These are phyloP conservation scores for Porodaedalea pini DNA, from an alignment of 1,284 basidiomycete genomes.

Conservation along the genomic window DNA sequence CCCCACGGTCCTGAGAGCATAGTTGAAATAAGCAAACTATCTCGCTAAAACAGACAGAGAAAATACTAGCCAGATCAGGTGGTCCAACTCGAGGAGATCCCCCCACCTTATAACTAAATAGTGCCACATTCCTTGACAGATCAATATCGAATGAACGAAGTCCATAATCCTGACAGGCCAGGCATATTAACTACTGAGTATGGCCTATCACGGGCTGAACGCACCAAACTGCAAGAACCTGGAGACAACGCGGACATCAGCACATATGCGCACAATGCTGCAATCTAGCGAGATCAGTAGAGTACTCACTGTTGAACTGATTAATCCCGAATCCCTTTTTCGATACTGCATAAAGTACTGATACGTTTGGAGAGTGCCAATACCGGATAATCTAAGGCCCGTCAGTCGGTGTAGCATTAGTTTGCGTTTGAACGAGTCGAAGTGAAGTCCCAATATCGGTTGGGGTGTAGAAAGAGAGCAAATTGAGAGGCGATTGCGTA, in stretches of 20 bases:
- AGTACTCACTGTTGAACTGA: slow-evolving; percentile 9
- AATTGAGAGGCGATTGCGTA: no score
- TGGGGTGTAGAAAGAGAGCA: background rate
- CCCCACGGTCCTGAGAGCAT: slow-evolving; percentile 11
- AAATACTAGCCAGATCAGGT: slow-evolving; percentile 11
- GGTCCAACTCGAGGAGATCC: slow-evolving; percentile 7
- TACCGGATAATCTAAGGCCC: slow-evolving; percentile 14
- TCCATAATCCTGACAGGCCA: slow-evolving; percentile 17
- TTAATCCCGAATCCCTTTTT: slow-evolving; percentile 5
- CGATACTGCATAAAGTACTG: slow-evolving; percentile 15
- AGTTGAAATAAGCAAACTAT: background rate
- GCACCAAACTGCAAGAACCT: slow-evolving; percentile 18
- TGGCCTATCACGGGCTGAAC: no score
- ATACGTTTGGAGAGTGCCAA: slow-evolving; percentile 16
- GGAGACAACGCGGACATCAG: background rate
- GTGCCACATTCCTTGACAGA: slow-evolving; percentile 18
- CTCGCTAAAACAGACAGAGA: background rate
- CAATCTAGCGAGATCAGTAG: background rate
- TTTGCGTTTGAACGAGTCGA: no score
- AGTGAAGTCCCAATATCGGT: no score
- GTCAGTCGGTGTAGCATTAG: no score
- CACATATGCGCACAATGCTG: no score
- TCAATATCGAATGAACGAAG: slow-evolving; percentile 17
- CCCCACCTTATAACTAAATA: slow-evolving; percentile 19
- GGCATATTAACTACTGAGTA: no score